A percentile compares a stretch with the other conserved stretches of the same genome.
Conservation (phyloP, 306 rosid genomes). For the Vigna angularis region DNA sequence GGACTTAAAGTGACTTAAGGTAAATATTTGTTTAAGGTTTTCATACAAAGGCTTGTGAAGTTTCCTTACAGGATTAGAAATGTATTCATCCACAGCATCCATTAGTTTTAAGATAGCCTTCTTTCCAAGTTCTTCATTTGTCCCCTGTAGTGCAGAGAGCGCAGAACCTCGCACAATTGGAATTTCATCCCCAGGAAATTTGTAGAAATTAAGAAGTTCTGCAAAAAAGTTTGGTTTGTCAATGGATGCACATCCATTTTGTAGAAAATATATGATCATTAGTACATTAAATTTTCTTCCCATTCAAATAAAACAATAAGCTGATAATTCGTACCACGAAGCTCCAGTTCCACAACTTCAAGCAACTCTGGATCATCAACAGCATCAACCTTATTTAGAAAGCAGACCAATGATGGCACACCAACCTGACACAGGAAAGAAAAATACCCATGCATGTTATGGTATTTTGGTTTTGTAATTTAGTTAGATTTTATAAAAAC, state of each 20-base stretch:
- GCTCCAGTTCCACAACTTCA: slow-evolving; percentile 97
- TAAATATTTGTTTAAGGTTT: too few species aligned
- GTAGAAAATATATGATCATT: background rate
- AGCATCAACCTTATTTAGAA: slow-evolving; percentile 86
- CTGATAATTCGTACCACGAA: slow-evolving; percentile 55
- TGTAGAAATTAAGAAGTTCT: slow-evolving; percentile 90
- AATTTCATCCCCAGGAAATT: slow-evolving; percentile 96
- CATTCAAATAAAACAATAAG: too few species aligned
- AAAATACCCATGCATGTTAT: background rate
- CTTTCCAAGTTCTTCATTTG: slow-evolving; percentile 86
- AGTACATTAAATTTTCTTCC: background rate
- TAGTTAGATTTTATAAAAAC: slow-evolving; percentile 3
- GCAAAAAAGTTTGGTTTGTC: slow-evolving; percentile 43
- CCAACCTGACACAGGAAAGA: slow-evolving; percentile 66
- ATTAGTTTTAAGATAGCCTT: slow-evolving; percentile 80
- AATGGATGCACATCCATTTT: slow-evolving; percentile 29
- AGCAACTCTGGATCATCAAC: slow-evolving; percentile 85
- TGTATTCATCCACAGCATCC: slow-evolving; percentile 90
- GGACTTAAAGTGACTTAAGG: background rate
- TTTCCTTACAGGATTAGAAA: slow-evolving; percentile 85
- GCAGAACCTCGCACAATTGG: slow-evolving; percentile 94
- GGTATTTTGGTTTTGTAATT: background rate
- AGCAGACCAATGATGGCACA: slow-evolving; percentile 92
- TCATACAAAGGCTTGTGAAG: slow-evolving; percentile 71
- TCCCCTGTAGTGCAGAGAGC: slow-evolving; percentile 82